Evolutionary conservation across 257 asterid species (phyloP), one percentile per base, ranked within the genome.

Genomic region (Orobanche coerulescens): DNA sequence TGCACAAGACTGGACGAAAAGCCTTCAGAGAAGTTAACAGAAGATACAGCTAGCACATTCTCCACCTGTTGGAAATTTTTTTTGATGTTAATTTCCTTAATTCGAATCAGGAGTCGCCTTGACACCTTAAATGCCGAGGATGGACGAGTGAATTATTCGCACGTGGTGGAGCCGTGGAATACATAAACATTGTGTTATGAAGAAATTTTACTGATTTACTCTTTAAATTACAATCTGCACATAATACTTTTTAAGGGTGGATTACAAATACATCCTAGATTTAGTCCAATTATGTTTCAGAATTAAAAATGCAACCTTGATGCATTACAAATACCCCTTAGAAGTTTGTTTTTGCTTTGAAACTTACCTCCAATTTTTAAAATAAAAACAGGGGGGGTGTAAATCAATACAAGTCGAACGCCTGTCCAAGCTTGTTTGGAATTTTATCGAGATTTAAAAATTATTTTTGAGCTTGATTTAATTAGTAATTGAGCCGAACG

Each of bases 11-110:
- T 73, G 62, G 83, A 64, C 8, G 85, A 73, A 59, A 93, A 93
- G 69, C 71, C 76, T n/a, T 72, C 71, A 6, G 92, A 77, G 87
- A 93, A 86, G 69, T 57, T 73, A 54, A 89, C 86, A 34, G 97
- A 86, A 74, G 95, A 59, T 57, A 81, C 71, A 26, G 85, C 83
- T 71, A 93, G 79, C 67, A 68, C 65, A 67, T 73, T 68, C 71
- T 89, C 92, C 70, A 20, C 83, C 95, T 90, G 86, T 69, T 39
- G 47, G 76, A 56, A 63, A 65, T 63, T 36, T 69, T 60, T 63
- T 36, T 69, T 60, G 55, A 0, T 49, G 8, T 53, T 26, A 58
- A 23, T n/a, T 13, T 59, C 33, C 20, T 7, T 18, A 37, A 15
- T n/a, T 40, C 16, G 2, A 42, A 46, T 60, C 37, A 50, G 23